Conservation (phyloP, 495 filamentous ascomycete genomes). For the Annulohypoxylon moriforme region DNA sequence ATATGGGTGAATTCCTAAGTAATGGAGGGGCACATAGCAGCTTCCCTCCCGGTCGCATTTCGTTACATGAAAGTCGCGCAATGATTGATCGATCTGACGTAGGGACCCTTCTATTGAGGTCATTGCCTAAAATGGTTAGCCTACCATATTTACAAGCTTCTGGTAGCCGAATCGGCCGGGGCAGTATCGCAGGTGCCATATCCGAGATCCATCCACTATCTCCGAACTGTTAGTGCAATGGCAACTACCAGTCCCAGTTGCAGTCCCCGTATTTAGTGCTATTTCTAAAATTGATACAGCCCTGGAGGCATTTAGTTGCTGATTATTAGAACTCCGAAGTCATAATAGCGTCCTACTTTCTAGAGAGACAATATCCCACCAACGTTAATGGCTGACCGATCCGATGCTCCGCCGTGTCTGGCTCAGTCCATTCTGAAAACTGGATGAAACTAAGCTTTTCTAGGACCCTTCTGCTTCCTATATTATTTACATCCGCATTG, state of each 20-base stretch:
- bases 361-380: slow-evolving; percentile 11
- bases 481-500: slow-evolving; percentile 7
- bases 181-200: neutral
- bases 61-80: neutral
- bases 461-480: slow-evolving; percentile 25
- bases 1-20: no score
- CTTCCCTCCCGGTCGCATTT: neutral
- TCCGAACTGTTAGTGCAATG: neutral
- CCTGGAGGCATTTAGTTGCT: neutral
- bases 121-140: slow-evolving; percentile 16
- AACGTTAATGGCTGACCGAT: slow-evolving; percentile 20
- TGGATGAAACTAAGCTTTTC: slow-evolving; percentile 25
- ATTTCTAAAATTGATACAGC: no score
- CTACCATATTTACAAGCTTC: neutral
- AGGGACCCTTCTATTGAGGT: slow-evolving; percentile 22
- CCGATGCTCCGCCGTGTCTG: slow-evolving; percentile 11
- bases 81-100: slow-evolving; percentile 6
- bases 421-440: slow-evolving; percentile 27
- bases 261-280: no score
- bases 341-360: neutral
- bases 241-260: no score
- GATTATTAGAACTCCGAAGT: neutral
- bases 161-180: neutral
- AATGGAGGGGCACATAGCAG: slow-evolving; percentile 31
- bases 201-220: slow-evolving; percentile 18